Base-by-base conservation (phyloP, 257 asterid genomes). In the Osmanthus fragrans region DNA sequence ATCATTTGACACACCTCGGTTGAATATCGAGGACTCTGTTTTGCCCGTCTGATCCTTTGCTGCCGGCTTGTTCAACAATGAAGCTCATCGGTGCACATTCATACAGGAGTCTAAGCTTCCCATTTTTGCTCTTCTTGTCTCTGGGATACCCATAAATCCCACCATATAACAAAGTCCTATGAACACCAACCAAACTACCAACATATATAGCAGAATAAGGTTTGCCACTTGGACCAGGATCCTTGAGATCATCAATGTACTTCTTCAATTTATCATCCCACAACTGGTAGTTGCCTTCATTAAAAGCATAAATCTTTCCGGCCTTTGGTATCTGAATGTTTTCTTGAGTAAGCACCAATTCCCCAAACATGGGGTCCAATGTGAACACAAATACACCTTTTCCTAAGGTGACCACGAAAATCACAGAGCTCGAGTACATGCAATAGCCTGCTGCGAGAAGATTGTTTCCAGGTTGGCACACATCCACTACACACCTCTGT, bases 31-130 rank as follows among this genome's bases (percentile, higher is more conserved):
- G 97, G 80, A 95, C 79, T 80, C 98, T 88, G 3, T 78, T 76
- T 2, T 85, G 87, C 2, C 99, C 98, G 72, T 95, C 99, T 10
- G 96, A 90, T 70, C 96, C 99, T 81, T 90, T 95, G 5, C 99
- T 97, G 27, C 98, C 97, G 18, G 99, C 99, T 84, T 95, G 99
- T 73, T 95, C 99, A 70, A 90, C 99, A 2, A 95, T 84, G 82
- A 91, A 95, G 76, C 99, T 95, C 98, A 93, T 93, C 0, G 99
- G 98, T 1, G 99, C 98, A 71, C 99, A 91, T 83, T 95, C 99
- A 75, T 95, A 95, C 93, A 95, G 80, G n/a, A 95, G 86, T 85
- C 99, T 91, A 81, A 95, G 69, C 82, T 95, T 95, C 56, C 99
- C 98, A 33, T 95, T 91, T 89, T 93, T 88, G 78, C 94, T 95